Percentiles rank a stretch among this genome's conserved stretches.
Evolutionary conservation across 2,329 filamentous ascomycete species (phyloP).

Genomic region (Fusarium coicis): DNA sequence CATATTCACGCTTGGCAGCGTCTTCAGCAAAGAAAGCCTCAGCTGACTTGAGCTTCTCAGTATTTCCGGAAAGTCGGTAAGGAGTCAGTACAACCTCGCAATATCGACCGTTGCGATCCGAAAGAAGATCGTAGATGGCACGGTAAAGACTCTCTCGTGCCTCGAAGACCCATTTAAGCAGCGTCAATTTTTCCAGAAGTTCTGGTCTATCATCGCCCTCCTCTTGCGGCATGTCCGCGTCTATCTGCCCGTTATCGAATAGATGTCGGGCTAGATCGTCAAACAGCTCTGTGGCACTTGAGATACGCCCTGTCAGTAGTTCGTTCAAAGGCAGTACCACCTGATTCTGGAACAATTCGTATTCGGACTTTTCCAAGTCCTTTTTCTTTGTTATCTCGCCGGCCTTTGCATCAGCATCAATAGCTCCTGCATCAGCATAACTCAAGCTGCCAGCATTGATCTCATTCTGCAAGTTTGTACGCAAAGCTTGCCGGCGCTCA

Average conservation of each 20-base stretch:
- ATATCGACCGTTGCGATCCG: conserved; percentile 87
- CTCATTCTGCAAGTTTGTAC: conserved; percentile 80
- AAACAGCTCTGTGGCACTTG: conserved; percentile 79
- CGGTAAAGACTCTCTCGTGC: conserved; percentile 88
- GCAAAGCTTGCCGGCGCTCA: conserved; percentile 71
- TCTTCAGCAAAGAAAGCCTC: conserved; percentile 86
- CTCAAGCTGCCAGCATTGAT: conserved; percentile 81
- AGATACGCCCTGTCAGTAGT: conserved; percentile 79
- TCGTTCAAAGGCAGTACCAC: conserved; percentile 88
- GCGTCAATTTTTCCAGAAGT: conserved; percentile 90
- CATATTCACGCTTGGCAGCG: conserved; percentile 74
- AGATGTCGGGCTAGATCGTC: conserved; percentile 78
- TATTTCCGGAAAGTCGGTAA: conserved; percentile 78
- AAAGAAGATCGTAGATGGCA: conserved; percentile 84
- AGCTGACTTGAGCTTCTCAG: conserved; percentile 82
- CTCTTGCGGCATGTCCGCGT: conserved; percentile 87
- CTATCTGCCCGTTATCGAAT: conserved; percentile 70
- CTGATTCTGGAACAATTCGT: conserved; percentile 83
- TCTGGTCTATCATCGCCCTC: conserved; percentile 96
- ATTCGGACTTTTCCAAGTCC: conserved; percentile 80
- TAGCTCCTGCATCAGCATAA: conserved; percentile 83
- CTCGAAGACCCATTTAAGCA: conserved; percentile 97
- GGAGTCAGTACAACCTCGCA: conserved; percentile 84
- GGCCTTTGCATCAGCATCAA: conserved; percentile 78
- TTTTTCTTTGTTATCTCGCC: conserved; percentile 78